Conservation (phyloP, 331 rosid genomes). For the Cucumis variabilis region DNA sequence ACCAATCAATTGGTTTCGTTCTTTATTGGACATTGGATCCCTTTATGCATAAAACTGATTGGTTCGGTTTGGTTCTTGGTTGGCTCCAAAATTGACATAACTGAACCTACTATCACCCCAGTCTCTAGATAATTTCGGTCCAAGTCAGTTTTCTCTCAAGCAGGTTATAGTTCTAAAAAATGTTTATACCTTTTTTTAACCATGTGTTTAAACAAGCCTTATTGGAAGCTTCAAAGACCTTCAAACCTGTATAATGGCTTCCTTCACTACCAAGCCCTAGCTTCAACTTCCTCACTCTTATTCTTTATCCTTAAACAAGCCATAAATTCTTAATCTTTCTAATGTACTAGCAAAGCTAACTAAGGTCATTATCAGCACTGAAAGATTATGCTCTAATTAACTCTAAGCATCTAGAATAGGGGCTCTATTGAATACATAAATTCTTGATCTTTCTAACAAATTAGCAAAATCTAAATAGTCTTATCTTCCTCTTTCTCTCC, state of each 20-base stretch:
- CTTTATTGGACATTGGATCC: no score
- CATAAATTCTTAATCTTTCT: no score
- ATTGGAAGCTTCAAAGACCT: constrained; percentile 16
- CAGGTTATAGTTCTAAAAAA: not conserved
- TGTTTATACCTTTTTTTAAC: not conserved
- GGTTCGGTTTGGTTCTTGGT: no score
- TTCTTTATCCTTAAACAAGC: not conserved
- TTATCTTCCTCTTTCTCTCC: not conserved
- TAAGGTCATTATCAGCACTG: not conserved
- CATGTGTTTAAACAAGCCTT: constrained; percentile 5
- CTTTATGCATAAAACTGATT: no score
- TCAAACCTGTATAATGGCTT: constrained; percentile 42
- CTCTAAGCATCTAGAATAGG: not conserved
- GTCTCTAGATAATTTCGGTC: not conserved
- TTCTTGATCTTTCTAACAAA: not conserved
- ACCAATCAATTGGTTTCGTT: no score
- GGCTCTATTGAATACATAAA: not conserved
- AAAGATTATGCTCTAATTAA: not conserved
- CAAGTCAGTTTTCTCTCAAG: not conserved
- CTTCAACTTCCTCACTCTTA: constrained; percentile 29
- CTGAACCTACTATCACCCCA: no score
- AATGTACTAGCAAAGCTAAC: no score
- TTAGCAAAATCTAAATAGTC: not conserved
- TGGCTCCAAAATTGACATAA: no score
- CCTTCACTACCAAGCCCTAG: constrained; percentile 42